A percentile compares a stretch with the other conserved stretches of the same genome.
Evolutionary conservation across 257 asterid genomes (phyloP).

Genomic region (Fraxinus quadrangulata): DNA sequence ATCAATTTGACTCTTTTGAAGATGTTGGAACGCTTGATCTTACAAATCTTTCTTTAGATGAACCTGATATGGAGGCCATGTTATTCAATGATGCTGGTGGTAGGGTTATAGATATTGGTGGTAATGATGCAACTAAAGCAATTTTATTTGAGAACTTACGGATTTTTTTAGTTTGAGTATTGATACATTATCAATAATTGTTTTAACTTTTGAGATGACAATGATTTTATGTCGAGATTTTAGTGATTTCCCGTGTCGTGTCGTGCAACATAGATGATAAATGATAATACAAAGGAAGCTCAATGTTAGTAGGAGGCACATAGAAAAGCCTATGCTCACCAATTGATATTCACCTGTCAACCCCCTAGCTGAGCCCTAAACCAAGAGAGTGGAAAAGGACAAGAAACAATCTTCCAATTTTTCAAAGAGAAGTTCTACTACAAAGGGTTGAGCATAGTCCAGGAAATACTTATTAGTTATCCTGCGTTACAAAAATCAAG

Average conservation of each 20-base stretch:
- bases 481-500: neutral
- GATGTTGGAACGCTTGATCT: neutral
- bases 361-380: neutral
- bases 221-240: too few relatives aligned
- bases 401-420: neutral
- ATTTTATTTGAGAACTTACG: too few relatives aligned
- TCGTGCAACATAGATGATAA: too few relatives aligned
- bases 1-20: neutral
- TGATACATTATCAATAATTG: too few relatives aligned
- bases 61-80: too few relatives aligned
- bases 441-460: neutral
- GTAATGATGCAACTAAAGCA: neutral
- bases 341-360: neutral
- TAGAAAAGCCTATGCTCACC: neutral
- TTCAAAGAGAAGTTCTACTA: too few relatives aligned
- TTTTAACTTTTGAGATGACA: too few relatives aligned
- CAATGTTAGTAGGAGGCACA: neutral
- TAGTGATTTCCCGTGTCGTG: too few relatives aligned
- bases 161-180: too few relatives aligned
- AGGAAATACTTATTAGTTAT: neutral
- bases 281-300: neutral
- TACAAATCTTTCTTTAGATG: too few relatives aligned
- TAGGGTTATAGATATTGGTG: neutral
- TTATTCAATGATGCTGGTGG: neutral
- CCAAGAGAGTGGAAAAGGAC: neutral